Conservation (phyloP, 345 rosid genomes). For the Pelargonium nanum region DNA sequence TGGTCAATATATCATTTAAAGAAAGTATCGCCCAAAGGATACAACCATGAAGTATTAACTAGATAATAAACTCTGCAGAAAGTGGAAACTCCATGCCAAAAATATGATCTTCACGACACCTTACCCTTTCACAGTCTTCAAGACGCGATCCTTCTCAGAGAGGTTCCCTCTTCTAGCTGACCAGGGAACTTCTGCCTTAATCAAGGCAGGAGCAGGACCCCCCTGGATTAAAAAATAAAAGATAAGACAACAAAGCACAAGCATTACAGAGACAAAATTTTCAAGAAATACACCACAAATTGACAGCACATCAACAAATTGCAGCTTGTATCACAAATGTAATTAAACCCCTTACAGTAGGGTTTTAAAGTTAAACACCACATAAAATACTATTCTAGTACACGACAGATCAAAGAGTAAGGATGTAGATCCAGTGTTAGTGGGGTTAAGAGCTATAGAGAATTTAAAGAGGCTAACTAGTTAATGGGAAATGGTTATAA, state of each 20-base stretch:
- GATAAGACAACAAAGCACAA: neutral
- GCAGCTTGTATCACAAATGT: neutral
- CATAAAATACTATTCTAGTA: too few species aligned
- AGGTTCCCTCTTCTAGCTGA: conserved; percentile 44
- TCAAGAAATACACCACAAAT: too few species aligned
- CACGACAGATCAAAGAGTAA: too few species aligned
- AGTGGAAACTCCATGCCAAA: neutral
- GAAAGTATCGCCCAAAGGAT: too few species aligned
- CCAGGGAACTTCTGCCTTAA: conserved; percentile 75
- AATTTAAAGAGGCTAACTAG: too few species aligned
- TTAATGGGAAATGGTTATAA: too few species aligned
- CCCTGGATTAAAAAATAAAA: conserved; percentile 26
- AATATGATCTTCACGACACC: neutral
- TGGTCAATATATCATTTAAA: too few species aligned
- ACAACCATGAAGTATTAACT: too few species aligned
- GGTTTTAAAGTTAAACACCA: neutral
- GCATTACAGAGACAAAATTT: neutral
- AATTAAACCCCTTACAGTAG: too few species aligned
- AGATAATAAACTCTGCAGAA: neutral
- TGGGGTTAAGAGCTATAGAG: too few species aligned
- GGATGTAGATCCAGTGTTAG: too few species aligned
- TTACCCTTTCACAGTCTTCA: conserved; percentile 75
- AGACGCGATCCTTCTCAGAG: conserved; percentile 46
- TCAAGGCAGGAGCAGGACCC: conserved; percentile 45
- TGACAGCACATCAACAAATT: neutral